Evolutionary conservation across 805 yeast species (phyloP).

Genomic region (Lipomyces chichibuensis): DNA sequence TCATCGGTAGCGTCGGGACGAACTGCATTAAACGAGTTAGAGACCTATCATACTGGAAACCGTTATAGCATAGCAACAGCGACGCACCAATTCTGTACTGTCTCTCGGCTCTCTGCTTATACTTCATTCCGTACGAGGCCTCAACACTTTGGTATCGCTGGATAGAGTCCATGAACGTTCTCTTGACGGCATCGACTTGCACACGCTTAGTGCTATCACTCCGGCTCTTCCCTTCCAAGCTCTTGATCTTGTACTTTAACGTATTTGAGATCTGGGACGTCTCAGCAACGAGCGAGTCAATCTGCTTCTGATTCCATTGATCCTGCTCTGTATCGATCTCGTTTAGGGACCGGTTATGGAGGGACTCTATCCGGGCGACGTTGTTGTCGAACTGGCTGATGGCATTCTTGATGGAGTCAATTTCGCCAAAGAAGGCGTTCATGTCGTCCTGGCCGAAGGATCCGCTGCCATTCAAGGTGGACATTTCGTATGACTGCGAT

Average conservation of each 20-base stretch:
- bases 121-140: slow-evolving; percentile 80
- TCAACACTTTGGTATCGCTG: slow-evolving; percentile 86
- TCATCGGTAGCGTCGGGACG: slow-evolving; percentile 31
- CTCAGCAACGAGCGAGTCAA: slow-evolving; percentile 76
- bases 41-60: slow-evolving; percentile 44
- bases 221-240: slow-evolving; percentile 58
- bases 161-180: slow-evolving; percentile 80
- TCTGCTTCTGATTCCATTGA: slow-evolving; percentile 67
- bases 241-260: slow-evolving; percentile 75
- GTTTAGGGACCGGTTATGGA: slow-evolving; percentile 70
- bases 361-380: slow-evolving; percentile 67
- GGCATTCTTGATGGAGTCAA: slow-evolving; percentile 67
- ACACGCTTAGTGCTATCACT: slow-evolving; percentile 76
- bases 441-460: slow-evolving; percentile 26
- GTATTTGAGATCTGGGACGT: slow-evolving; percentile 75
- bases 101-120: slow-evolving; percentile 84
- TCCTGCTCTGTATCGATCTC: slow-evolving; percentile 70
- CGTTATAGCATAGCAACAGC: slow-evolving; percentile 52
- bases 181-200: slow-evolving; percentile 88
- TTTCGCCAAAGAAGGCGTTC: slow-evolving; percentile 61
- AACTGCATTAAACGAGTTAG: slow-evolving; percentile 69
- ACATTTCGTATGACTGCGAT: slow-evolving; percentile 28
- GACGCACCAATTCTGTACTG: slow-evolving; percentile 85
- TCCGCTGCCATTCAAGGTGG: slow-evolving; percentile 22
- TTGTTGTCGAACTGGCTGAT: slow-evolving; percentile 71